A percentile compares a stretch with the other conserved stretches of the same genome.
These are phyloP conservation scores for Trichoderma gamsii DNA, from an alignment of 495 filamentous ascomycete species.

Conservation along the genomic window DNA sequence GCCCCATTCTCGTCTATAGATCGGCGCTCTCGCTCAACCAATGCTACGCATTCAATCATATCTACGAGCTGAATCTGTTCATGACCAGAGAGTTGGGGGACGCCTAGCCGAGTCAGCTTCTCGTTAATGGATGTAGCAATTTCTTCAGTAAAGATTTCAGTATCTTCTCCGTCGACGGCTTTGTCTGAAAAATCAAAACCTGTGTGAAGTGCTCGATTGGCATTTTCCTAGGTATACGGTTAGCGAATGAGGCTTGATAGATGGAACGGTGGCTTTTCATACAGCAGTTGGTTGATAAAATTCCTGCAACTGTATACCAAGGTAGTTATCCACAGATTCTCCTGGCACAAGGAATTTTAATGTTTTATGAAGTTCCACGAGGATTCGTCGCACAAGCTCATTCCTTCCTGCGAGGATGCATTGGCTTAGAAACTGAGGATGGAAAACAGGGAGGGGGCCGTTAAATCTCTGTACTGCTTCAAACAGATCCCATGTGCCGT, in stretches of 20 bases:
- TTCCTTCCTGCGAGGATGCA: conserved; percentile 80
- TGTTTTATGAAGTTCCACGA: conserved; percentile 68
- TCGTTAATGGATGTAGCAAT: conserved; percentile 69
- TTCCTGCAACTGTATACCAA: conserved; percentile 65
- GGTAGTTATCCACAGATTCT: conserved; percentile 71
- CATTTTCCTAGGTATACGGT: conserved; percentile 23
- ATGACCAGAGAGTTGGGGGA: conserved; percentile 80
- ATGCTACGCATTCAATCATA: conserved; percentile 80
- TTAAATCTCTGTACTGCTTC: conserved; percentile 77
- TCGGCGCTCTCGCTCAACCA: conserved; percentile 80
- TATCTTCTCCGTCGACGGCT: conserved; percentile 46
- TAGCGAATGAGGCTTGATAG: not conserved
- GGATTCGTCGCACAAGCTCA: conserved; percentile 62
- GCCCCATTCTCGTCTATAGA: conserved; percentile 92
- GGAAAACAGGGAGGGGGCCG: conserved; percentile 83
- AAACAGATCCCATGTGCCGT: conserved; percentile 58
- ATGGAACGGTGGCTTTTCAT: not conserved
- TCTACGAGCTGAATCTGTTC: conserved; percentile 86
- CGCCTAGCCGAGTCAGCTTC: conserved; percentile 60
- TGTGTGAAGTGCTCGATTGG: conserved; percentile 20
- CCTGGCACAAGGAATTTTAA: conserved; percentile 80
- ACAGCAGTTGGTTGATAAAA: conserved; percentile 47
- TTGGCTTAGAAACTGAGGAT: conserved; percentile 87
- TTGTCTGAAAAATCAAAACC: conserved; percentile 25
- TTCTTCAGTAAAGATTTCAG: conserved; percentile 63